Percentiles rank a stretch among this genome's conserved stretches.
phyloP scores from a whole-genome alignment of 2,329 filamentous ascomycete species.

The Microdochium nivale region DNA sequence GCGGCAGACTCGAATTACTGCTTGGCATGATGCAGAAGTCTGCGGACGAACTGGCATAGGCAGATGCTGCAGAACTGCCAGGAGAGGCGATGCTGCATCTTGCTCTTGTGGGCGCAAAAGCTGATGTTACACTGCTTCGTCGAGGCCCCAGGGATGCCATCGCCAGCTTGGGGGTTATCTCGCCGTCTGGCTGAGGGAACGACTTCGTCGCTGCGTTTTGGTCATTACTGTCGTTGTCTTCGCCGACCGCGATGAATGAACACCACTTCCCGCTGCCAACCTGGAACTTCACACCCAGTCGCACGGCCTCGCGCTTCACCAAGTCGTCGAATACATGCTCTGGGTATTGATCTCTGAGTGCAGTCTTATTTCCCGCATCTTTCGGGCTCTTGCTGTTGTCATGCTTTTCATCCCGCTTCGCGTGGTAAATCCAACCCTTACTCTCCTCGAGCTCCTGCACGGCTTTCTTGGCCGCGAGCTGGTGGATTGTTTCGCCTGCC shows the following conservation, averaged over 20 bases:
- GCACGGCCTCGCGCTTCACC: slow-evolving; percentile 56
- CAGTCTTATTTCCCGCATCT: too few species aligned
- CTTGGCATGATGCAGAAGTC: too few species aligned
- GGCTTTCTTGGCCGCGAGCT: slow-evolving; percentile 61
- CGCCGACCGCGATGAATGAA: slow-evolving; percentile 61
- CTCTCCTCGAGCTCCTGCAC: slow-evolving; percentile 62
- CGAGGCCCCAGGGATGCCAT: too few species aligned
- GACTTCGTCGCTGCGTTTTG: background rate
- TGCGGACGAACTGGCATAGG: too few species aligned
- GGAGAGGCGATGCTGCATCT: too few species aligned
- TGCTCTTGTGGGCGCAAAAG: too few species aligned
- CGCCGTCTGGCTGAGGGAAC: background rate
- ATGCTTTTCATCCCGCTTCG: slow-evolving; percentile 33
- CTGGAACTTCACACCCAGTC: slow-evolving; percentile 57
- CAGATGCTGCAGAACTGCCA: too few species aligned
- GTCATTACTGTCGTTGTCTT: slow-evolving; percentile 19
- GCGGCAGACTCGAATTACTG: too few species aligned
- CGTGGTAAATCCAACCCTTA: slow-evolving; percentile 54
- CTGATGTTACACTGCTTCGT: too few species aligned
- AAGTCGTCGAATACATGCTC: slow-evolving; percentile 45
- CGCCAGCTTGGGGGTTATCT: too few species aligned
- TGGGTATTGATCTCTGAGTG: slow-evolving; percentile 26
- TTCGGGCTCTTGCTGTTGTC: slow-evolving; percentile 32
- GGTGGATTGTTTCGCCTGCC: slow-evolving; percentile 52
- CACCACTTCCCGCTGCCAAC: slow-evolving; percentile 58